Evolutionary conservation across 352 stramenopile genomes (phyloP).

Genomic region (Globisporangium camurandrum): DNA sequence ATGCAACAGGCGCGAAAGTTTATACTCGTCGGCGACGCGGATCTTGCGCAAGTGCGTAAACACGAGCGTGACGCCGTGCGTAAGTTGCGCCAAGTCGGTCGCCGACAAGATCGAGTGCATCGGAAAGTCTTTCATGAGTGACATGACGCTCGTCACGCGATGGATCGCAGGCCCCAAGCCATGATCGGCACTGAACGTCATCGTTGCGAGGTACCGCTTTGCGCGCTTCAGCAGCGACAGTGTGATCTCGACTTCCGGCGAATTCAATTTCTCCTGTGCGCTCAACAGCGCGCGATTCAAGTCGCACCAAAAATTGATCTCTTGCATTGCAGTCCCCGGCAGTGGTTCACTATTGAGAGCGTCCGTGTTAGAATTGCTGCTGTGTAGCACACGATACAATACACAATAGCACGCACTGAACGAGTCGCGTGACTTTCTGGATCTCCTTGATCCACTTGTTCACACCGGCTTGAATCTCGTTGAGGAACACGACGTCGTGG

Average conservation of each 20-base stretch:
- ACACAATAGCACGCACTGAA: slow-evolving; percentile 32
- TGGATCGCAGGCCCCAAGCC: slow-evolving; percentile 81
- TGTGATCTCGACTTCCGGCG: slow-evolving; percentile 88
- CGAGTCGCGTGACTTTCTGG: slow-evolving; percentile 88
- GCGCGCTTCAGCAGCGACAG: slow-evolving; percentile 87
- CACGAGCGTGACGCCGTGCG: slow-evolving; percentile 66
- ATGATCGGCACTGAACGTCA: slow-evolving; percentile 89
- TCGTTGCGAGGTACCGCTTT: slow-evolving; percentile 86
- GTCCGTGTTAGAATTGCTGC: neutral
- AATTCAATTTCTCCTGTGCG: slow-evolving; percentile 83
- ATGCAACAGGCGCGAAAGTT: slow-evolving; percentile 65
- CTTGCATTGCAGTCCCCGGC: slow-evolving; percentile 84
- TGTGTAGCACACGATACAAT: neutral
- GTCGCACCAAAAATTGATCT: slow-evolving; percentile 95
- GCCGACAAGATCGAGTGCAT: slow-evolving; percentile 89
- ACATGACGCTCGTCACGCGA: slow-evolving; percentile 86
- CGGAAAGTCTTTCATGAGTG: slow-evolving; percentile 90
- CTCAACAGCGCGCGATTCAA: slow-evolving; percentile 83
- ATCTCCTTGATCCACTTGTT: slow-evolving; percentile 95
- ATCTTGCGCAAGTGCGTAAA: slow-evolving; percentile 90
- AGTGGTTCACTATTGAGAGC: slow-evolving; percentile 47
- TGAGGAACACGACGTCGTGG: slow-evolving; percentile 77
- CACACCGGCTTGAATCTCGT: slow-evolving; percentile 84
- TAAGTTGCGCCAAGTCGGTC: slow-evolving; percentile 80
- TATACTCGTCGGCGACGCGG: slow-evolving; percentile 84